These are phyloP conservation scores for Phytophthora vignae DNA, from an alignment of 352 stramenopile species.

Conservation along the genomic window DNA sequence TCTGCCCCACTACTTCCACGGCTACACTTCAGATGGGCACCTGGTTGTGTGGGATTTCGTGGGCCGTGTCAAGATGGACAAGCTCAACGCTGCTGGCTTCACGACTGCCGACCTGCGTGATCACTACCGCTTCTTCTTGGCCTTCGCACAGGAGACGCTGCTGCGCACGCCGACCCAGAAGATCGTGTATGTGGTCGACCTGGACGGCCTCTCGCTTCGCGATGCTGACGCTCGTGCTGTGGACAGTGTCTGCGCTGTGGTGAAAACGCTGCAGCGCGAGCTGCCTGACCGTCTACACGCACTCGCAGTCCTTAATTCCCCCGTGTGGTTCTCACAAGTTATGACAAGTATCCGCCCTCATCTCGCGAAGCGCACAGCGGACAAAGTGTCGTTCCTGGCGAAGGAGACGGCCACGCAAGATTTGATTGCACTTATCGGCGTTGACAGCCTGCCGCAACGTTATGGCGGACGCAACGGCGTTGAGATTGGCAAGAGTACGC, in stretches of 20 bases:
- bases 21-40: conserved; percentile 72
- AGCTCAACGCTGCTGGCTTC: conserved; percentile 68
- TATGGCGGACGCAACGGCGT: conserved; percentile 82
- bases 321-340: conserved; percentile 86
- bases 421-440: conserved; percentile 65
- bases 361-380: conserved; percentile 65
- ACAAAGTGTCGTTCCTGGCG: conserved; percentile 73
- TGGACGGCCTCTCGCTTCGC: conserved; percentile 78
- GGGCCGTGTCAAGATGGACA: conserved; percentile 83
- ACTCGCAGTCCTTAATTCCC: conserved; percentile 71
- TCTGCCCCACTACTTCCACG: conserved; percentile 80
- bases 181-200: conserved; percentile 79
- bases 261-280: conserved; percentile 66
- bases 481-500: conserved; percentile 80
- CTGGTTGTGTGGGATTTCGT: conserved; percentile 84
- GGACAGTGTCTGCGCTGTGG: conserved; percentile 58
- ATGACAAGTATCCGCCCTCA: conserved; percentile 65
- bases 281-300: conserved; percentile 72
- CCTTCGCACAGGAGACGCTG: conserved; percentile 77
- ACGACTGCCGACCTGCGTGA: conserved; percentile 73
- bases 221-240: conserved; percentile 78
- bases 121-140: conserved; percentile 84
- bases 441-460: conserved; percentile 74
- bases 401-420: conserved; percentile 53
- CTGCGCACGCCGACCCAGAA: conserved; percentile 66